phyloP scores from a whole-genome alignment of 768 basidiomycete species.

The Leccinellum albellum region DNA sequence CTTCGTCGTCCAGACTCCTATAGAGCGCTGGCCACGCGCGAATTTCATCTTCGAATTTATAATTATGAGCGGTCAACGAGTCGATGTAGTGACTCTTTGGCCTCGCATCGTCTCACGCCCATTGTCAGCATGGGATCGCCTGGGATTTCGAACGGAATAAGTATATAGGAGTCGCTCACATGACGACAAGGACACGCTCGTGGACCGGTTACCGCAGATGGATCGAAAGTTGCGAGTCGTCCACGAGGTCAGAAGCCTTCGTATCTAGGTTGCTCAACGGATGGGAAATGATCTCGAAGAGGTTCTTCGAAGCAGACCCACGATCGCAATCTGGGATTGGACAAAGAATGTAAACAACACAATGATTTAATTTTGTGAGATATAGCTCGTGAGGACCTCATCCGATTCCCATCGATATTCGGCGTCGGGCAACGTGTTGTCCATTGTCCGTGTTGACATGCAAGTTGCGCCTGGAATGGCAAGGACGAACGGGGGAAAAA shows the following conservation, averaged over 20 bases:
- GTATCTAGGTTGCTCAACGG: neutral
- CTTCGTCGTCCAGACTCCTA: conserved; percentile 3
- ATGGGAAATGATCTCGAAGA: conserved; percentile 8
- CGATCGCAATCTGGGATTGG: conserved; percentile 11
- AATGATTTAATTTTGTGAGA: neutral
- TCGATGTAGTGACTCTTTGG: neutral
- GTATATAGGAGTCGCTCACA: neutral
- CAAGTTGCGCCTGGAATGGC: neutral
- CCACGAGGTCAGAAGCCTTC: neutral
- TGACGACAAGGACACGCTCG: neutral
- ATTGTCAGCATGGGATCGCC: neutral
- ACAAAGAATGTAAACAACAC: neutral
- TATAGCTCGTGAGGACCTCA: conserved; percentile 1
- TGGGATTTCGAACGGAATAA: neutral
- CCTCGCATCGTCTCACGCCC: conserved; percentile 5
- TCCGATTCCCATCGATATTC: conserved; percentile 1
- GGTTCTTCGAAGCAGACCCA: neutral
- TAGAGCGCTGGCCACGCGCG: neutral
- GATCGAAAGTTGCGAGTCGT: neutral
- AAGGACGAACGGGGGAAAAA: neutral
- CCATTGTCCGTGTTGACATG: neutral
- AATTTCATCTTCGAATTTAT: conserved; percentile 5
- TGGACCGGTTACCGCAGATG: neutral
- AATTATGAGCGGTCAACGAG: neutral
- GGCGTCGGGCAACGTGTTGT: conserved; percentile 9